These are phyloP conservation scores for Solanum acaule DNA, from an alignment of 257 asterid genomes.

Conservation along the genomic window DNA sequence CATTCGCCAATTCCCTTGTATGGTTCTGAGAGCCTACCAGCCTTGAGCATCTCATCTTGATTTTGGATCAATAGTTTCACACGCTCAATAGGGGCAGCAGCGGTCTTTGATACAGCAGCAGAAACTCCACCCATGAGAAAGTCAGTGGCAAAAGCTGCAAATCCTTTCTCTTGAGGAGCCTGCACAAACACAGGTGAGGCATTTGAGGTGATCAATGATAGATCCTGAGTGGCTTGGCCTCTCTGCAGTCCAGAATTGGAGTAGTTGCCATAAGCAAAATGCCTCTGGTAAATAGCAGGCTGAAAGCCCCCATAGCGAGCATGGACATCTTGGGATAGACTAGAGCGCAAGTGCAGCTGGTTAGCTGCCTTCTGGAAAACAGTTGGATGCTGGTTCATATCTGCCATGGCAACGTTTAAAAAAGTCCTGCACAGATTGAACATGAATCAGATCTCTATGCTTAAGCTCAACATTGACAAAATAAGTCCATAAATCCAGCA, in stretches of 20 bases:
- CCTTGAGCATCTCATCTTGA: slow-evolving; percentile 82
- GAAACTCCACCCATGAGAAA: slow-evolving; percentile 96
- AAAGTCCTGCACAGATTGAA: slow-evolving; percentile 8
- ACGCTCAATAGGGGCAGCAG: slow-evolving; percentile 94
- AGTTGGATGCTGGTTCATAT: slow-evolving; percentile 45
- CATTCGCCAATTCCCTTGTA: slow-evolving; percentile 91
- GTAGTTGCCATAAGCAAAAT: slow-evolving; percentile 51
- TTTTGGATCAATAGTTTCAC: slow-evolving; percentile 90
- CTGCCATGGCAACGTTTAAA: slow-evolving; percentile 37
- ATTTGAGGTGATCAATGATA: slow-evolving; percentile 59
- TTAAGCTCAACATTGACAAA: neutral
- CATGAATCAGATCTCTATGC: neutral
- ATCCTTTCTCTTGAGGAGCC: slow-evolving; percentile 85
- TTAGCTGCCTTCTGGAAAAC: slow-evolving; percentile 60
- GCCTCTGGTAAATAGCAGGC: slow-evolving; percentile 43
- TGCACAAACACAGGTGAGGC: slow-evolving; percentile 78
- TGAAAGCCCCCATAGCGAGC: slow-evolving; percentile 49
- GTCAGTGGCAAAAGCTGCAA: slow-evolving; percentile 64
- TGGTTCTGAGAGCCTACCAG: slow-evolving; percentile 84
- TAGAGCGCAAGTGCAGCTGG: slow-evolving; percentile 66
- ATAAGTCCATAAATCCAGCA: neutral
- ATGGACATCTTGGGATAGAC: slow-evolving; percentile 39
- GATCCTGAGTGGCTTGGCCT: slow-evolving; percentile 38
- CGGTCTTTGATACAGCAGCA: slow-evolving; percentile 90
- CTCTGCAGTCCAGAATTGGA: slow-evolving; percentile 48